Percentiles rank a stretch among this genome's conserved stretches.
Conservation (phyloP, 305 asterid genomes). For the Fraxinus paxiana region DNA sequence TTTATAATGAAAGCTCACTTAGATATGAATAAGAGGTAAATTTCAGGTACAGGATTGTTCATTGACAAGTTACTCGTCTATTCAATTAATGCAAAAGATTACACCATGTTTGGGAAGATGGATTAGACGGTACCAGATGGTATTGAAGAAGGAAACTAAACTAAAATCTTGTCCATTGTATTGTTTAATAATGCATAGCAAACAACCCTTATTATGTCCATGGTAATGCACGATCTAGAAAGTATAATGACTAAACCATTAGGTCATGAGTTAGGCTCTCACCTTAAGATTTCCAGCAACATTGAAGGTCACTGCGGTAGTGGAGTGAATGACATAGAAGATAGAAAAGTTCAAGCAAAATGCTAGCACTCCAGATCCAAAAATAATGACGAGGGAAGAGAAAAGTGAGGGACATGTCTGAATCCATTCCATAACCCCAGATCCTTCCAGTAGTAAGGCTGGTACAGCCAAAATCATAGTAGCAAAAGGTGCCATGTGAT, state of each 20-base stretch:
- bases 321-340: conserved; percentile 86
- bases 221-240: neutral
- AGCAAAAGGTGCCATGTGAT: conserved; percentile 87
- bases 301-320: conserved; percentile 87
- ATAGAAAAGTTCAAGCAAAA: conserved; percentile 83
- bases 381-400: conserved; percentile 56
- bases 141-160: neutral
- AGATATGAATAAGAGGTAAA: neutral
- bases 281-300: conserved; percentile 95
- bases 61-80: neutral
- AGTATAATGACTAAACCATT: neutral
- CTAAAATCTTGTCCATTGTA: neutral
- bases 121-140: neutral
- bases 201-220: neutral
- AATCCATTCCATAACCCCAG: conserved; percentile 65
- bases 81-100: neutral
- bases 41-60: neutral
- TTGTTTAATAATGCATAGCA: neutral
- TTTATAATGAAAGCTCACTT: neutral
- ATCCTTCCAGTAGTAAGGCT: conserved; percentile 75
- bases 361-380: conserved; percentile 76
- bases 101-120: neutral
- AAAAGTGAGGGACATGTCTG: conserved; percentile 47
- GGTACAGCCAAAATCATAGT: conserved; percentile 77
- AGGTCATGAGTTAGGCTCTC: conserved; percentile 7